Conservation (phyloP, 441 rosid species). For the Brassica hybrid region DNA sequence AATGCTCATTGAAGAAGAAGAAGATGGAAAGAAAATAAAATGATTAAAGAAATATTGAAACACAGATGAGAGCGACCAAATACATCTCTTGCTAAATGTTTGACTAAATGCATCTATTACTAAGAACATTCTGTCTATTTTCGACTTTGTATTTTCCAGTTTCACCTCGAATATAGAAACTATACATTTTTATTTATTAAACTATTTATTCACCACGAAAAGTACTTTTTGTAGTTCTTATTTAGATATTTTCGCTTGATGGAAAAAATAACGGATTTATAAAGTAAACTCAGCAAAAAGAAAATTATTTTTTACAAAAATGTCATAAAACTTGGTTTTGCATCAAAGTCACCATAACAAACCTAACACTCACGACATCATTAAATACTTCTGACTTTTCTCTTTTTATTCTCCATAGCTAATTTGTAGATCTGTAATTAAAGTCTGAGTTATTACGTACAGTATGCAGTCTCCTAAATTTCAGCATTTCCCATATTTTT, state of each 20-base stretch:
- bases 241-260: background rate
- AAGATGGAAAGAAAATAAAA: background rate
- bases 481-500: background rate
- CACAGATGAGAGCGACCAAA: slow-evolving; percentile 17
- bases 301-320: background rate
- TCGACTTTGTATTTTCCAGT: slow-evolving; percentile 7
- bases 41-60: slow-evolving; percentile 22
- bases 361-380: background rate
- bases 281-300: too few species aligned
- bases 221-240: too few species aligned
- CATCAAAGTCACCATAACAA: slow-evolving; percentile 26
- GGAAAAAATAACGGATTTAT: background rate
- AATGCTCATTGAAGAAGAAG: slow-evolving; percentile 19
- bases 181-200: background rate
- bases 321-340: slow-evolving; percentile 6
- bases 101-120: slow-evolving; percentile 29
- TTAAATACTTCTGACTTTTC: background rate
- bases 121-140: slow-evolving; percentile 33
- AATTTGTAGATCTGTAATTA: background rate
- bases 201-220: too few species aligned
- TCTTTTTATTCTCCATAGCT: background rate
- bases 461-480: background rate
- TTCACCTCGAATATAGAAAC: background rate
- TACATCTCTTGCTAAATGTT: slow-evolving; percentile 35
- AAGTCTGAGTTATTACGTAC: background rate